phyloP scores from a whole-genome alignment of 805 yeast species.

The Jamesozyma hellenica region DNA sequence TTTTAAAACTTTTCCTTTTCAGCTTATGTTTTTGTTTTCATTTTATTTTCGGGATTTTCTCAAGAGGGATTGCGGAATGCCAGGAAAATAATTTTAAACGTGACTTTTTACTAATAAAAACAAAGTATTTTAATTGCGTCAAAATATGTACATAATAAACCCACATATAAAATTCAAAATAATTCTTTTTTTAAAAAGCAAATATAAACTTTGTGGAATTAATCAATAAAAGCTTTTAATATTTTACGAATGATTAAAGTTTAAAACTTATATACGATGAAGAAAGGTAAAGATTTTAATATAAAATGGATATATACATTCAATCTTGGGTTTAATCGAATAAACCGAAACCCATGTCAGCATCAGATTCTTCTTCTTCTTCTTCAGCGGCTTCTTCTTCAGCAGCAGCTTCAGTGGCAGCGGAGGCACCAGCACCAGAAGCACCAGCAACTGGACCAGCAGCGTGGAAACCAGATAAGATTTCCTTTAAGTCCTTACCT shows the following conservation, averaged over 20 bases:
- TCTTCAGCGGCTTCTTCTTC: conserved; percentile 46
- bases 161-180: too few species aligned
- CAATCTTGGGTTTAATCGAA: conserved; percentile 49
- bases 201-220: too few species aligned
- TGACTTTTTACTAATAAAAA: too few species aligned
- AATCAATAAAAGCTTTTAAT: too few species aligned
- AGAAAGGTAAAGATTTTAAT: background rate
- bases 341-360: conserved; percentile 89
- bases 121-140: too few species aligned
- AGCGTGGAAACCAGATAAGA: conserved; percentile 48
- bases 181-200: too few species aligned
- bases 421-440: conserved; percentile 36
- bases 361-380: conserved; percentile 62
- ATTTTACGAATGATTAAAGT: conserved; percentile 1
- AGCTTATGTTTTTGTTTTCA: too few species aligned
- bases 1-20: too few species aligned
- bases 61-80: too few species aligned
- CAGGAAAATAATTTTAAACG: too few species aligned
- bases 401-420: conserved; percentile 37
- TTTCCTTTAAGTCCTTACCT: conserved; percentile 67
- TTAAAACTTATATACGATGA: conserved; percentile 1
- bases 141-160: too few species aligned
- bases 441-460: conserved; percentile 38
- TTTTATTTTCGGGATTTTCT: too few species aligned
- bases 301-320: background rate